Evolutionary conservation across 2,329 filamentous ascomycete genomes (phyloP).

Genomic region (Neobulgaria alba): DNA sequence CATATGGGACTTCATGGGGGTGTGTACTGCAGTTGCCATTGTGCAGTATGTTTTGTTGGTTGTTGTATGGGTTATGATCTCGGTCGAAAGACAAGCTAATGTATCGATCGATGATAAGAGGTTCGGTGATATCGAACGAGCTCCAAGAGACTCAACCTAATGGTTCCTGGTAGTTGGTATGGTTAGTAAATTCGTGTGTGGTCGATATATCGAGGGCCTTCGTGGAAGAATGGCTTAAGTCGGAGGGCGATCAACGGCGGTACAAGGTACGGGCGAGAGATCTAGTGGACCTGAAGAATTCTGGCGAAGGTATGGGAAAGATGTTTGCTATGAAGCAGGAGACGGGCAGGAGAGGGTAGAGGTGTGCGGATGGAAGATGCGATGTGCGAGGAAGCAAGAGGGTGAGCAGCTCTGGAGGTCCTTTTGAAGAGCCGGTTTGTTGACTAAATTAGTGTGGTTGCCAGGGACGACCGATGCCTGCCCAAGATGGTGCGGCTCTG

Average conservation of each 20-base stretch:
- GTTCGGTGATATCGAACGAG: conserved; percentile 37
- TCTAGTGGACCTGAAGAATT: conserved; percentile 34
- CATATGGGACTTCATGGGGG: conserved; percentile 89
- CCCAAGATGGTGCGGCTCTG: too few species aligned
- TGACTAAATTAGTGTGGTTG: conserved; percentile 15
- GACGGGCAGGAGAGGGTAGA: conserved; percentile 26
- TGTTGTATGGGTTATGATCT: conserved; percentile 28
- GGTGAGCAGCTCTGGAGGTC: not conserved
- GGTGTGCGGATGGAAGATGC: conserved; percentile 24
- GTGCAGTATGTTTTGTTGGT: conserved; percentile 30
- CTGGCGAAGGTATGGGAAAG: conserved; percentile 21
- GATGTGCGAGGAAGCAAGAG: conserved; percentile 23
- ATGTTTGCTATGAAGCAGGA: conserved; percentile 19
- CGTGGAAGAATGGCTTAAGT: conserved; percentile 35
- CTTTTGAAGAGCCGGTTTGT: too few species aligned
- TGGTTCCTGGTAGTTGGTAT: conserved; percentile 43
- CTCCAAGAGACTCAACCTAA: conserved; percentile 53
- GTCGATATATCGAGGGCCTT: conserved; percentile 42
- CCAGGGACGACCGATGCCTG: not conserved
- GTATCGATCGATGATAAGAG: conserved; percentile 35
- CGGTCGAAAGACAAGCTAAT: conserved; percentile 41
- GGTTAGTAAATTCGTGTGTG: conserved; percentile 40
- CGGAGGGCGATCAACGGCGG: conserved; percentile 40
- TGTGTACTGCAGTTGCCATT: conserved; percentile 86
- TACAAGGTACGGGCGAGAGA: conserved; percentile 34